Evolutionary conservation across 257 asterid genomes (phyloP).

Genomic region (Solanum paucissectum): DNA sequence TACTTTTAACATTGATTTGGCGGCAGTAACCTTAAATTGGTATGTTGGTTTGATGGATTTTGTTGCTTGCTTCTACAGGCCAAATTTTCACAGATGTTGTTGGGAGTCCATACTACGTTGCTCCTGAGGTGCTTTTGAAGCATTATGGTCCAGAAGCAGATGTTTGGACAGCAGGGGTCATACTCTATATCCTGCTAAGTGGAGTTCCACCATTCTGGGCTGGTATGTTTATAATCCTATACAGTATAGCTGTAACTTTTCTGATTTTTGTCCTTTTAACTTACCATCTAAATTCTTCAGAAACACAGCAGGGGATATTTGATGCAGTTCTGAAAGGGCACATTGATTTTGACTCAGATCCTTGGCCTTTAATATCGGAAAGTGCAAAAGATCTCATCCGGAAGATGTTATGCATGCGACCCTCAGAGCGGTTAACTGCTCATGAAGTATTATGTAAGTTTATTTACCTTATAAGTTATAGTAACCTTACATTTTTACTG

Average conservation of each 20-base stretch:
- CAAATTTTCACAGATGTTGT: constrained; percentile 89
- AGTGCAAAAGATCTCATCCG: constrained; percentile 80
- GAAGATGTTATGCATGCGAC: constrained; percentile 75
- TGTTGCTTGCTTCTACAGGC: constrained; percentile 34
- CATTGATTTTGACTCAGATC: constrained; percentile 74
- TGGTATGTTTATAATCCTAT: constrained; percentile 29
- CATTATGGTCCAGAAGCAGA: constrained; percentile 92
- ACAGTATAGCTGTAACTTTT: not conserved
- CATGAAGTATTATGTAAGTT: constrained; percentile 81
- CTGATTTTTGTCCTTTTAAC: not conserved
- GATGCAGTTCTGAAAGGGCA: constrained; percentile 79
- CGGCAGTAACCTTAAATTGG: not conserved
- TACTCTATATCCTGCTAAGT: constrained; percentile 73
- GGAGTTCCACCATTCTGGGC: constrained; percentile 99
- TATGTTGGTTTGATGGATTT: not conserved
- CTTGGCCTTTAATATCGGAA: constrained; percentile 77
- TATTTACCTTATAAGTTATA: constrained; percentile 1
- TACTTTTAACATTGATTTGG: not conserved
- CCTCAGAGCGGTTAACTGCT: constrained; percentile 72
- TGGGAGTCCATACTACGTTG: constrained; percentile 95
- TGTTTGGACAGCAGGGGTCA: constrained; percentile 96
- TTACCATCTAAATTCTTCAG: constrained; percentile 31
- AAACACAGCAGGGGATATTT: constrained; percentile 82
- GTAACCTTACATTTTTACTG: not conserved
- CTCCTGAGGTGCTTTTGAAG: constrained; percentile 92